Base-by-base conservation (phyloP, 2,329 filamentous ascomycete species). In the Chrysoporthe deuterocubensis region DNA sequence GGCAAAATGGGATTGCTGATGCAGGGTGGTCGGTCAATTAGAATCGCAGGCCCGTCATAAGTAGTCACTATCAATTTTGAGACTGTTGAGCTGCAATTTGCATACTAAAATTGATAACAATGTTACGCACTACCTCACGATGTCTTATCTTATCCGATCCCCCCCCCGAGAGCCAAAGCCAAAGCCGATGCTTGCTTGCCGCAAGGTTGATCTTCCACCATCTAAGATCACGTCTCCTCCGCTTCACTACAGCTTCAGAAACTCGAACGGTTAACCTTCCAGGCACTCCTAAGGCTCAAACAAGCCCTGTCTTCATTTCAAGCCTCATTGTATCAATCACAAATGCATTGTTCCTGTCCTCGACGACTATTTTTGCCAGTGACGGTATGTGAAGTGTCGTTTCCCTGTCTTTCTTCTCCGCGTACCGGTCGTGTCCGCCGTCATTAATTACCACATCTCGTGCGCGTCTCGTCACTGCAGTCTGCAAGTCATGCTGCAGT, bases 151-250 rank as follows among this genome's bases (percentile, higher is more conserved):
- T 61, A 61, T 61, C 59, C 59, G 16, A n/a, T 26, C 59, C 16
- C 59, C 50, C 32, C 21, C 11, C 11, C n/a, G 14, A 54, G 40
- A 40, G 54, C 54, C 59, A 61, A 40, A 37, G 18, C 63, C 43
- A 50, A 58, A 64, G 62, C 52, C 52, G 62, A 58, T 64, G 50
- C 52, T 46, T 61, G 59, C 59, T 61, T 48, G 59, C 40, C 37
- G 21, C 50, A 14, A 32, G 59, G 42, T 58, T 21, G 59, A 57
- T 57, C 54, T 34, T 37, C 32, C 54, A 37, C 54, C 54, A 57
- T 18, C 26, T 44, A 34, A 16, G 42, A 62, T 57, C 18, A 21
- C 34, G 34, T 65, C 63, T 65, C 32, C 40, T 65, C 54, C 50
- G 59, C 63, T 50, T 42, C 40, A n/a, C 46, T 3, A 44, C 54